Evolutionary conservation across 257 asterid species (phyloP).

Genomic region (Echium plantagineum): DNA sequence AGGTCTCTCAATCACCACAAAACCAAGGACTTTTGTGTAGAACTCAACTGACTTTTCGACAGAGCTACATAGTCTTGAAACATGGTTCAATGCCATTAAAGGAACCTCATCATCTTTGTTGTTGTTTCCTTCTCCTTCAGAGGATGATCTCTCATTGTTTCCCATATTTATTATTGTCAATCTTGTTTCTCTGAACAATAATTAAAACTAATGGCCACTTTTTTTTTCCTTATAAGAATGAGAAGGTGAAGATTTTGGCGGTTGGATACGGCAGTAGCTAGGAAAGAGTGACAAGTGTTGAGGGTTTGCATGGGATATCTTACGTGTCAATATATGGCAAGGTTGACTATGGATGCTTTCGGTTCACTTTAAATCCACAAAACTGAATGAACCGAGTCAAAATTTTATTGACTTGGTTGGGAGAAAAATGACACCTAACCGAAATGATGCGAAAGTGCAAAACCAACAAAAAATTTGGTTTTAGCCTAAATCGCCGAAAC

Average conservation of each 20-base stretch:
- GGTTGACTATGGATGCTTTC: too few species aligned
- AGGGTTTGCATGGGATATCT: neutral
- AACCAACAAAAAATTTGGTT: too few species aligned
- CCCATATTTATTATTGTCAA: neutral
- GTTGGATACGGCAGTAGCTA: too few species aligned
- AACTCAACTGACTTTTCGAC: conserved; percentile 44
- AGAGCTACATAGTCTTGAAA: conserved; percentile 51
- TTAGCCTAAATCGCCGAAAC: too few species aligned
- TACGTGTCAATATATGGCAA: conserved; percentile 3
- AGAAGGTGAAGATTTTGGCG: too few species aligned
- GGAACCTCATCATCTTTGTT: conserved; percentile 20
- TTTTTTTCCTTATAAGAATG: neutral
- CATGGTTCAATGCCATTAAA: conserved; percentile 59
- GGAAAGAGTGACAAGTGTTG: conserved; percentile 21
- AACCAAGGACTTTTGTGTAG: conserved; percentile 51
- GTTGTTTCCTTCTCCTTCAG: neutral
- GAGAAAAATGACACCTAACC: too few species aligned
- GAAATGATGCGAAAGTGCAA: too few species aligned
- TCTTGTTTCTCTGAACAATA: neutral
- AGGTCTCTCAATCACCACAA: conserved; percentile 49
- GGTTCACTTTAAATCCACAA: too few species aligned
- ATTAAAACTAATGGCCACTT: neutral
- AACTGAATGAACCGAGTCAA: too few species aligned
- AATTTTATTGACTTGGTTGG: too few species aligned
- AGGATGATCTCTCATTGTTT: neutral